Evolutionary conservation across 1,284 basidiomycete species (phyloP).

Genomic region (Ustanciosporium gigantosporum): DNA sequence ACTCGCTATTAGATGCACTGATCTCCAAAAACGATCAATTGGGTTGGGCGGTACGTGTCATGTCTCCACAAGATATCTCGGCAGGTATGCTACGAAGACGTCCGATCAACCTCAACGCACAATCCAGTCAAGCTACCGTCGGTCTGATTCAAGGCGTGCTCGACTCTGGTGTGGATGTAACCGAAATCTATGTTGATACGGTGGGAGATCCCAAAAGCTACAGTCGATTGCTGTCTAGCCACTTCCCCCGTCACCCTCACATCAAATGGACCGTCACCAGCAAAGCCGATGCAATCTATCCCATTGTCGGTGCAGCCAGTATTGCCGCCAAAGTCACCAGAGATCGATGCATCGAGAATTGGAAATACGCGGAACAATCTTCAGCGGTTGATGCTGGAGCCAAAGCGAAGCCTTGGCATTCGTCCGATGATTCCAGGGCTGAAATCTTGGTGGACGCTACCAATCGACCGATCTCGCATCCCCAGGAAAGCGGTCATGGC

Average conservation of each 20-base stretch:
- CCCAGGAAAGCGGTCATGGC: not conserved
- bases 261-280: constrained; percentile 79
- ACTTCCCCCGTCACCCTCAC: constrained; percentile 50
- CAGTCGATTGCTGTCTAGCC: constrained; percentile 63
- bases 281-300: constrained; percentile 93
- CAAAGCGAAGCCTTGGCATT: no score
- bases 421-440: not conserved
- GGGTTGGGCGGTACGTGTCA: constrained; percentile 80
- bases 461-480: not conserved
- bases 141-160: constrained; percentile 82
- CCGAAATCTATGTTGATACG: constrained; percentile 94
- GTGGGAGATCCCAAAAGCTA: constrained; percentile 85
- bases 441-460: constrained; percentile 12
- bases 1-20: constrained; percentile 56
- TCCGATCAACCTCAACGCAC: constrained; percentile 86
- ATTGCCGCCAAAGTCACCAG: constrained; percentile 96
- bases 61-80: constrained; percentile 86
- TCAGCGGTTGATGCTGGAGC: not conserved
- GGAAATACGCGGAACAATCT: constrained; percentile 66
- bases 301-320: constrained; percentile 93
- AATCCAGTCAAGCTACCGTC: constrained; percentile 89
- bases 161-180: constrained; percentile 77
- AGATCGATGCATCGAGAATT: constrained; percentile 84
- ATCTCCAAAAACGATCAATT: constrained; percentile 33
- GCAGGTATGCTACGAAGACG: constrained; percentile 83